Evolutionary conservation across 192 early-diverging fungal species (phyloP).

Genomic region (Glomus cerebriforme): DNA sequence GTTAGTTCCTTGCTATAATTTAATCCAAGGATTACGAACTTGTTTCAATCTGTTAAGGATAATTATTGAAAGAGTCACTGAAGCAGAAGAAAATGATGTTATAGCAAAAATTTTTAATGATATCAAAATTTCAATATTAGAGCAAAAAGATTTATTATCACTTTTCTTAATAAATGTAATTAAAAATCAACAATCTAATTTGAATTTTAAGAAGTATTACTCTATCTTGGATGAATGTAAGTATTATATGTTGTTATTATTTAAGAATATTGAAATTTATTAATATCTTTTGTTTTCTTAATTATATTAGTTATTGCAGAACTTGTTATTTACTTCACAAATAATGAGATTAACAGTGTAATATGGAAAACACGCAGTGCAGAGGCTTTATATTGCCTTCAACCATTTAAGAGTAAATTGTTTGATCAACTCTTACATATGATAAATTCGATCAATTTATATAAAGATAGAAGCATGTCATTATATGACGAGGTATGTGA

Average conservation of each 20-base stretch:
- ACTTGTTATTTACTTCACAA: neutral
- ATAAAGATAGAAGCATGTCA: neutral
- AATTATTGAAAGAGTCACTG: neutral
- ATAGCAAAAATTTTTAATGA: neutral
- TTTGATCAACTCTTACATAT: neutral
- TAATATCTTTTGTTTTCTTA: neutral
- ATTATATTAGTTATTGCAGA: conserved; percentile 1
- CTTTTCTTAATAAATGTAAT: neutral
- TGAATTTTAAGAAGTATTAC: neutral
- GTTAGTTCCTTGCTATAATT: neutral
- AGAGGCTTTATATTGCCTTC: neutral
- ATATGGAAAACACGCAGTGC: neutral
- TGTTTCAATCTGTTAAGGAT: neutral
- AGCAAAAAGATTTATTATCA: neutral
- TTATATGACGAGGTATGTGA: neutral
- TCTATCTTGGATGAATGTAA: neutral
- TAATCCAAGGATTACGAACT: neutral
- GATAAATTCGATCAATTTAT: neutral
- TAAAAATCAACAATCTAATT: neutral
- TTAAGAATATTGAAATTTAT: neutral
- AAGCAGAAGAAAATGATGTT: neutral
- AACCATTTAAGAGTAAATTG: neutral
- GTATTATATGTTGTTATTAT: neutral
- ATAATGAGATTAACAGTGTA: neutral
- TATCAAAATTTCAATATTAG: neutral